Evolutionary conservation across 2,329 filamentous ascomycete genomes (phyloP).

Genomic region (Diplodia seriata): DNA sequence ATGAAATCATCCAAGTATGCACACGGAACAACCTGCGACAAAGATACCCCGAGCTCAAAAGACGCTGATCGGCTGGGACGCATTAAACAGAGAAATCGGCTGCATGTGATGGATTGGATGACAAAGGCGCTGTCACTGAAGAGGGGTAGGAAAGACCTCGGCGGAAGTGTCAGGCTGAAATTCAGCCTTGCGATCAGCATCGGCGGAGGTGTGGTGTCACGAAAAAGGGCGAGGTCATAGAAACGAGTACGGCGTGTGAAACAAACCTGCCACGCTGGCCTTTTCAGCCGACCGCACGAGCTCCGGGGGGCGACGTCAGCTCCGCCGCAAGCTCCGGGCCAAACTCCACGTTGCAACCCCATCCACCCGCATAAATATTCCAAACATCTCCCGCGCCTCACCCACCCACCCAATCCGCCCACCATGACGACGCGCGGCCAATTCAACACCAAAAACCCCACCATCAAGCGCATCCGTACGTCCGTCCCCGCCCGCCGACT

Average conservation of each 20-base stretch:
- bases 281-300: not conserved
- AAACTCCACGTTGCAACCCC: conserved; percentile 28
- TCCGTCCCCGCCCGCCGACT: not conserved
- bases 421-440: conserved; percentile 51
- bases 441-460: conserved; percentile 79
- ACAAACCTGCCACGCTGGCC: not conserved
- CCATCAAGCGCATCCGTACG: conserved; percentile 82
- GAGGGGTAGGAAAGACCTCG: not conserved
- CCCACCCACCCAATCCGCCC: conserved; percentile 18
- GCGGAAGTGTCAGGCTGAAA: not conserved
- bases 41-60: not conserved
- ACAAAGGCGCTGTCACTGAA: not conserved
- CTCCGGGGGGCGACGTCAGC: conserved; percentile 21
- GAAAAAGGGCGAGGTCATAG: not conserved
- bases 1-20: no score
- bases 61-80: not conserved
- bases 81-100: rapidly evolving
- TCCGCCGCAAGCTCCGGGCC: conserved; percentile 12
- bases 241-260: not conserved
- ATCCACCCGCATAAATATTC: not conserved
- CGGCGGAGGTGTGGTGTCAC: not conserved
- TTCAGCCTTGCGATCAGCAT: conserved; percentile 6
- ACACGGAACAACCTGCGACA: not conserved
- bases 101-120: not conserved
- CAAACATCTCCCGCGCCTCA: not conserved